phyloP scores from a whole-genome alignment of 2,329 filamentous ascomycete genomes.

The Alternaria panax region DNA sequence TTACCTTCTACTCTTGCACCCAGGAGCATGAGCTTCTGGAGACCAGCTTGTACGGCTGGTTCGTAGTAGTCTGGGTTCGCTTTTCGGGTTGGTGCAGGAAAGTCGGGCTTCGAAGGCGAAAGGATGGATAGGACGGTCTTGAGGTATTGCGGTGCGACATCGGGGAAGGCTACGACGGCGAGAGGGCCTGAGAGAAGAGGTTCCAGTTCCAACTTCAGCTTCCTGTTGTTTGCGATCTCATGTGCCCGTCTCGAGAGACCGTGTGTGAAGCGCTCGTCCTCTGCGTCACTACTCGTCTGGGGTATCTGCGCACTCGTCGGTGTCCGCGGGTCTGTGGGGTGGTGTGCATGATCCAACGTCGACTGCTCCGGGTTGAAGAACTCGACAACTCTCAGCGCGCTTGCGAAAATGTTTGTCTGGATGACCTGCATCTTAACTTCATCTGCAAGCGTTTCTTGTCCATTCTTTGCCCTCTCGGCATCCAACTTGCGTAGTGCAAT shows the following conservation, averaged over 20 bases:
- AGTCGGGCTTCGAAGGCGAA: conserved; percentile 70
- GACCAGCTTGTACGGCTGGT: conserved; percentile 74
- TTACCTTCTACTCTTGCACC: conserved; percentile 87
- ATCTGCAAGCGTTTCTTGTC: conserved; percentile 59
- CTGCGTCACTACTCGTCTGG: conserved; percentile 35
- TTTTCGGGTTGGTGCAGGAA: conserved; percentile 78
- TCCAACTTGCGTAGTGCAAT: conserved; percentile 70
- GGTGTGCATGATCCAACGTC: conserved; percentile 28
- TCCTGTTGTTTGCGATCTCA: conserved; percentile 57
- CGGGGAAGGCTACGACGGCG: conserved; percentile 79
- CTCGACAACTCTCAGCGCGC: conserved; percentile 84
- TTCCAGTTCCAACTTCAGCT: conserved; percentile 68
- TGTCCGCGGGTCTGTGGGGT: conserved; percentile 43
- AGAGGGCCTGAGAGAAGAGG: conserved; percentile 83
- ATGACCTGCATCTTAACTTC: conserved; percentile 81
- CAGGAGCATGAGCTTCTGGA: conserved; percentile 86
- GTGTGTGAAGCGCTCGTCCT: conserved; percentile 66
- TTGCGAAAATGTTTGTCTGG: conserved; percentile 86
- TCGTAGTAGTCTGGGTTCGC: conserved; percentile 85
- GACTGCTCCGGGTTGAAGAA: conserved; percentile 64
- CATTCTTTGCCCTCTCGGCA: conserved; percentile 70
- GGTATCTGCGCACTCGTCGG: conserved; percentile 45
- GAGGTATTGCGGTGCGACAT: conserved; percentile 82
- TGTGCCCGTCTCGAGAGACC: conserved; percentile 66
- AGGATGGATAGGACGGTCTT: conserved; percentile 82